Conservation (phyloP, 1,139 yeast species). For the Scheffersomyces titani region DNA sequence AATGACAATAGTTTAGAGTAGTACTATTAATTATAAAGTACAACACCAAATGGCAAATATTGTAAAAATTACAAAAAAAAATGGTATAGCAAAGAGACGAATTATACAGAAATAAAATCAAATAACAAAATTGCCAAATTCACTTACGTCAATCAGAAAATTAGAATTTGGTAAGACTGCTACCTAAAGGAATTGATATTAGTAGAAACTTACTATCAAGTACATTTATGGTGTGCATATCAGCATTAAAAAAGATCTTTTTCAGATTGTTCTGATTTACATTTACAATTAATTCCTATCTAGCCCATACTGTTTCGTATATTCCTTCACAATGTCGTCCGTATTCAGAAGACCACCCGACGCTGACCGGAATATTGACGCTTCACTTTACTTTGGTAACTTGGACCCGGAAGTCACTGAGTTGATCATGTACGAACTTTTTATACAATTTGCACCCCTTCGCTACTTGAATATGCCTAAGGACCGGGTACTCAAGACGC, state of each 20-base stretch:
- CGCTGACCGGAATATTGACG: constrained; percentile 58
- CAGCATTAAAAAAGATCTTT: background rate
- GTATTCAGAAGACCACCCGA: constrained; percentile 38
- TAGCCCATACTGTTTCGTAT: no score
- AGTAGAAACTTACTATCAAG: background rate
- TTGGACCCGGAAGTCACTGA: constrained; percentile 75
- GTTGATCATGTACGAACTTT: constrained; percentile 70
- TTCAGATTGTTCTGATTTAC: background rate
- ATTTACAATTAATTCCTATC: background rate
- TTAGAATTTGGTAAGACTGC: no score
- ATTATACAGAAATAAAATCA: no score
- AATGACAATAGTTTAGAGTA: no score
- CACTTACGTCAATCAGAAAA: no score
- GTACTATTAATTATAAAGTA: no score
- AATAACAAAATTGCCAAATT: no score
- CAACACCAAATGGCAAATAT: no score
- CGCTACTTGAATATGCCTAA: constrained; percentile 71
- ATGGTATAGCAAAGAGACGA: no score
- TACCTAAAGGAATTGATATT: no score
- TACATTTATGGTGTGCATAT: background rate
- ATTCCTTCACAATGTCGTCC: background rate
- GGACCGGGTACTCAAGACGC: constrained; percentile 68
- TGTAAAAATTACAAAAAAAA: no score
- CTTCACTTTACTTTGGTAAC: constrained; percentile 82
- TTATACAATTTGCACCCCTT: constrained; percentile 85